Base-by-base conservation (phyloP, 192 early-diverging fungal species). In the Allomyces javanicus region DNA sequence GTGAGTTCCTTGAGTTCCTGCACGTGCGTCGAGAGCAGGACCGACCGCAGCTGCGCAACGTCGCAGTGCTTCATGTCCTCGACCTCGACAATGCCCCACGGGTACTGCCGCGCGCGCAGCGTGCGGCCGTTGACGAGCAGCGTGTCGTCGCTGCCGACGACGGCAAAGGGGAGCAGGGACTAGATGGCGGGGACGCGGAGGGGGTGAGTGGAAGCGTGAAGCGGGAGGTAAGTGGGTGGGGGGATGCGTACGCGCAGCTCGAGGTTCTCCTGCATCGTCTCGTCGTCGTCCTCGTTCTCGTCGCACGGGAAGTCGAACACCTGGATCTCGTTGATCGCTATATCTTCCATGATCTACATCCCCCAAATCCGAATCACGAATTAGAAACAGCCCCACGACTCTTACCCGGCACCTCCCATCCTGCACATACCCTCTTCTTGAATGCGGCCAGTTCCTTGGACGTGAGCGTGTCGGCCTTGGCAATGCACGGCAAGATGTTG, bases 231-330 rank as follows among this genome's bases (percentile, higher is more conserved):
- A 24, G 61, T 0, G 44, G 9, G 25, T 5, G 19, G 19, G 33
- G 25, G 14, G 62, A 7, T 14, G 71, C 68, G 1, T 67, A 84
- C 79, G 69, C 94, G 79, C 67, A 99, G 81, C 79, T 95, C 93
- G 65, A 89, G 85, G 79, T 96, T 99, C 76, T 99, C 94, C 75
- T 99, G 94, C 63, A 92, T 84, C 3, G 90, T 96, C 71, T 99
- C 96, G 73, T 99, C 96, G 68, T 97, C 96, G 73, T 96, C 96
- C 70, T 95, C 94, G 65, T 99, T 93, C 23, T 86, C 85, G 67
- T 94, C 87, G 68, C 87, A 87, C 62, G 96, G 96, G 79, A 99
- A 99, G 77, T 89, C 91, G 79, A 94, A 99, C 71, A 96, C 92
- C 44, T 92, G 94, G 68, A 99, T 96, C 64, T 90, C 83, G 78